Percentiles rank a stretch among this genome's conserved stretches.
These are phyloP conservation scores for Fusarium drepaniforme DNA, from an alignment of 2,329 filamentous ascomycete species.

Conservation along the genomic window DNA sequence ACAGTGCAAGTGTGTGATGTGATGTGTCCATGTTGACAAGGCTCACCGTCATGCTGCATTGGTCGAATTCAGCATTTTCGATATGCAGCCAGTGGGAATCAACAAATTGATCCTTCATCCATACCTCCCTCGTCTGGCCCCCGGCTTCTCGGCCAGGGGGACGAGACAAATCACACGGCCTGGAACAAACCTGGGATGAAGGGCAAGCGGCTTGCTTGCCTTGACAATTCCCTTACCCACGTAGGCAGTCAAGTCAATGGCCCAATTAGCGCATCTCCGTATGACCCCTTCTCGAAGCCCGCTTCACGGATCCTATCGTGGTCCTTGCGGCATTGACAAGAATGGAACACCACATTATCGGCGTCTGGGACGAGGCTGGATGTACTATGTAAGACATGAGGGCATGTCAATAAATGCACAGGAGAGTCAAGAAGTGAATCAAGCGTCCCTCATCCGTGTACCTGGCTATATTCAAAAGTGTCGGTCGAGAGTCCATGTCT, in stretches of 20 bases:
- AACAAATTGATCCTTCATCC: conserved; percentile 6
- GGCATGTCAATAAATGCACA: conserved; percentile 10
- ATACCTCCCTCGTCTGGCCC: neutral
- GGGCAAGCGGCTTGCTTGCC: conserved; percentile 16
- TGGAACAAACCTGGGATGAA: conserved; percentile 24
- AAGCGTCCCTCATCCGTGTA: neutral
- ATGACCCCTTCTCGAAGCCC: conserved; percentile 26
- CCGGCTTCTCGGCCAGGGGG: neutral
- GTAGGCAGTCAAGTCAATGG: neutral
- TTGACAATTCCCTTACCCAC: conserved; percentile 22
- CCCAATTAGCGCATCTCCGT: conserved; percentile 28
- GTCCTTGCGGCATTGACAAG: conserved; percentile 17
- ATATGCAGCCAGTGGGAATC: conserved; percentile 9
- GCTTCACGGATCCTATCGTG: conserved; percentile 28
- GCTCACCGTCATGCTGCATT: conserved; percentile 3
- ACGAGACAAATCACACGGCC: conserved; percentile 13
- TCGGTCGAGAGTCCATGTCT: conserved; percentile 26
- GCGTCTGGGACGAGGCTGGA: conserved; percentile 13
- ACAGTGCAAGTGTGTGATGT: neutral
- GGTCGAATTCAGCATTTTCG: conserved; percentile 2
- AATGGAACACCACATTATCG: conserved; percentile 11
- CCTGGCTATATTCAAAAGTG: conserved; percentile 20
- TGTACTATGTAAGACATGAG: neutral
- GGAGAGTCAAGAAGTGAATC: neutral
- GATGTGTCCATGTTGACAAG: conserved; percentile 9